Base-by-base conservation (phyloP, 257 asterid species). In the Knoxia roxburghii region DNA sequence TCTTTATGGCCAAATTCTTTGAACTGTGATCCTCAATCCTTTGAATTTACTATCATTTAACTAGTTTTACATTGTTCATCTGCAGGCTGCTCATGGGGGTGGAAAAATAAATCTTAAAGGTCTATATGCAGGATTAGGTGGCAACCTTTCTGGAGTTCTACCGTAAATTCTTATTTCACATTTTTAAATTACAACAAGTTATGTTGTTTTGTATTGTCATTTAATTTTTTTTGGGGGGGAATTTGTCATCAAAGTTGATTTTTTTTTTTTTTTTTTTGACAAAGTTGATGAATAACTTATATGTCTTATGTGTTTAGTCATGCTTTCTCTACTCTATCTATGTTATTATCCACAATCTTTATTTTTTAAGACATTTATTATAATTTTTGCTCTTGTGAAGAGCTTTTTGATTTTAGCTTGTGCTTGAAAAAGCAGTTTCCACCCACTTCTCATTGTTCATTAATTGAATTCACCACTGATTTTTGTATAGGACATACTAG, bases 61-160 rank as follows among this genome's bases (percentile, higher is more conserved):
- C 33, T n/a, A 21, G 24, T 27, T 65, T 35, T 29, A n/a, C 43
- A 45, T 45, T 26, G 17, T 7, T 9, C 60, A 61, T 69, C 68
- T 74, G 76, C 85, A 89, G 97, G 97, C 95, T 65, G 97, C 78
- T 74, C 96, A 75, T 35, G 97, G 96, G 72, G 97, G 97, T 69
- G 95, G 96, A 58, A 79, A 89, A 82, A 92, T 92, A 74, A 75
- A 80, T 76, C 87, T 92, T 68, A 92, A 87, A 76, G 98, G 98
- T 69, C 83, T 92, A 48, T 92, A 92, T 74, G 86, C 98, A 46
- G 98, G 98, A 75, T 89, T 92, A 73, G 84, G 89, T 43, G 98
- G 98, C 75, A 92, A 92, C 83, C 80, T 92, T 83, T 96, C 88
- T 74, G 98, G 97, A 64, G 98, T 92, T 64, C 80, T 92, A 71